Evolutionary conservation across 495 filamentous ascomycete species (phyloP).

Genomic region (Lineolata rhizophorae): DNA sequence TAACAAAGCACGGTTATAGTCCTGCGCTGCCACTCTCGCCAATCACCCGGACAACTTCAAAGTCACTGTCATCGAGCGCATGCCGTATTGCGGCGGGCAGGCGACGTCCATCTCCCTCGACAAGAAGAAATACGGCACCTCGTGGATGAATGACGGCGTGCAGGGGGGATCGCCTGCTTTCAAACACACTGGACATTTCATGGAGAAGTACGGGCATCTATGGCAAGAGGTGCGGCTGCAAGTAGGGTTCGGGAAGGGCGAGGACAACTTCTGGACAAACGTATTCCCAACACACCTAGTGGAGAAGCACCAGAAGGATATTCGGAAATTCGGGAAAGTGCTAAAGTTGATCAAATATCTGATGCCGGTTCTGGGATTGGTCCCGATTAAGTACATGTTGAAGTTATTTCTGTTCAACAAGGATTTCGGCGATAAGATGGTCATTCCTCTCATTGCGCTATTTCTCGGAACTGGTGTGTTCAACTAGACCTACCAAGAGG

Average conservation of each 20-base stretch:
- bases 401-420: conserved; percentile 48
- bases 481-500: no score
- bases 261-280: conserved; percentile 59
- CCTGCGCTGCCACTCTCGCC: conserved; percentile 51
- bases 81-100: conserved; percentile 53
- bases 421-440: conserved; percentile 55
- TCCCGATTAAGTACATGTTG: conserved; percentile 51
- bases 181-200: conserved; percentile 65
- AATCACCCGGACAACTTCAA: conserved; percentile 53
- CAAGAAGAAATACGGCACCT: conserved; percentile 38
- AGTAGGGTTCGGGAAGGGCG: conserved; percentile 53
- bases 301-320: conserved; percentile 36
- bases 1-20: conserved; percentile 26
- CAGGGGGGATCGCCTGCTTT: conserved; percentile 64
- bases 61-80: conserved; percentile 50
- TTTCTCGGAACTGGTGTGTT: no score
- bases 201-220: conserved; percentile 41
- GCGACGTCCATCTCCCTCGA: conserved; percentile 59
- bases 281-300: conserved; percentile 52
- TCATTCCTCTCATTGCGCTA: conserved; percentile 51
- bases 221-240: conserved; percentile 54
- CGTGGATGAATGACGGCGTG: conserved; percentile 70
- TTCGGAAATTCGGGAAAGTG: conserved; percentile 40
- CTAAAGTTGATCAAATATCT: conserved; percentile 47
- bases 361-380: conserved; percentile 45